A percentile compares a stretch with the other conserved stretches of the same genome.
Conservation (phyloP, 164 flowering plant species). For the Aristolochia contorta region DNA sequence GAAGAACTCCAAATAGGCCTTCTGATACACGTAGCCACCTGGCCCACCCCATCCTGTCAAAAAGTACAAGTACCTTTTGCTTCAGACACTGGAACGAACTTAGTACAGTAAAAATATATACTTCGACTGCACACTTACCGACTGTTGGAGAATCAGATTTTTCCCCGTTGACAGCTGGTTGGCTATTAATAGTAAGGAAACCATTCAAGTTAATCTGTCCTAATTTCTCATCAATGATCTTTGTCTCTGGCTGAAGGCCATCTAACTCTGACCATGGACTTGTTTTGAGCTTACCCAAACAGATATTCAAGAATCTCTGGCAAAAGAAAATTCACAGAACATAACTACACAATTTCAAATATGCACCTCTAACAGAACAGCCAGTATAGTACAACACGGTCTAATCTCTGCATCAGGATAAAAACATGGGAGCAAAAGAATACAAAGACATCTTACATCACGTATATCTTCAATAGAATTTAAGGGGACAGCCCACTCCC, state of each 20-base stretch:
- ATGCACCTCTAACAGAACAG: too few relatives aligned
- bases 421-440: too few relatives aligned
- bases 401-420: too few relatives aligned
- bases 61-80: background rate
- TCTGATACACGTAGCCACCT: conserved; percentile 91
- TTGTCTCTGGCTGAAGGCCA: conserved; percentile 92
- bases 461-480: conserved; percentile 59
- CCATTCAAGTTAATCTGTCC: conserved; percentile 70
- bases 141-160: conserved; percentile 77
- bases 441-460: conserved; percentile 36
- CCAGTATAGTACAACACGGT: too few relatives aligned
- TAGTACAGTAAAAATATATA: background rate
- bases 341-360: background rate
- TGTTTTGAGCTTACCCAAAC: conserved; percentile 72
- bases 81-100: background rate
- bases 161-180: conserved; percentile 91
- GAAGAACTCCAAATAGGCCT: conserved; percentile 90
- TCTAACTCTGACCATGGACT: conserved; percentile 96
- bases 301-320: conserved; percentile 57
- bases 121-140: conserved; percentile 50
- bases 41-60: conserved; percentile 86
- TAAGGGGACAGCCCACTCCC: conserved; percentile 87
- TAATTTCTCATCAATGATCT: conserved; percentile 71
- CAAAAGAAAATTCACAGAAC: conserved; percentile 7
- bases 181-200: conserved; percentile 94